Conservation (phyloP, 345 rosid genomes). For the Eucalyptus viminalis region DNA sequence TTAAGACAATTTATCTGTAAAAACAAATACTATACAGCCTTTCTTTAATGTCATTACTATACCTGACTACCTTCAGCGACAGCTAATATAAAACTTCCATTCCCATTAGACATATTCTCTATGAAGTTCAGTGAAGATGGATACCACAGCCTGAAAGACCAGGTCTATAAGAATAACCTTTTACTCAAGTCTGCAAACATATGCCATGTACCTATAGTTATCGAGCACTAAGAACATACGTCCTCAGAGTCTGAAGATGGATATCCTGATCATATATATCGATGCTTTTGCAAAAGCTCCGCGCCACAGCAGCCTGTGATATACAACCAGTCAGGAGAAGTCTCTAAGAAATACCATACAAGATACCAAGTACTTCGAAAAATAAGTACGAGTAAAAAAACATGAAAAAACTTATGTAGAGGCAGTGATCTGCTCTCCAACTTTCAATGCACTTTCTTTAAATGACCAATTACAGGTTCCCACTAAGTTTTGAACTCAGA, state of each 20-base stretch:
- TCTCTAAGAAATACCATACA: background rate
- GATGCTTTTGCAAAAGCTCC: slow-evolving; percentile 42
- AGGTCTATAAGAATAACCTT: background rate
- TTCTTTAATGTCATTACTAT: background rate
- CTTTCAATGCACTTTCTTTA: background rate
- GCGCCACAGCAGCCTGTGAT: slow-evolving; percentile 56
- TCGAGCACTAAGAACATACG: slow-evolving; percentile 18
- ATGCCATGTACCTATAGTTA: background rate
- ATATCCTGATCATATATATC: slow-evolving; percentile 75
- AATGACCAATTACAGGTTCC: background rate
- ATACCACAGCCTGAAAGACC: slow-evolving; percentile 46
- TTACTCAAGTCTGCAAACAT: background rate
- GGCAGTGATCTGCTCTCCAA: background rate
- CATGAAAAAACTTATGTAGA: background rate
- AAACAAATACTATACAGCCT: background rate
- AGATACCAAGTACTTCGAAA: background rate
- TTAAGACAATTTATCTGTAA: background rate
- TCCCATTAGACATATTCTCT: slow-evolving; percentile 23
- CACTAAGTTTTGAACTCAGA: background rate
- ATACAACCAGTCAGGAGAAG: background rate
- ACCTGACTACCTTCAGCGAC: slow-evolving; percentile 67
- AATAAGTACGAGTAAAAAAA: background rate
- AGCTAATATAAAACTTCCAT: slow-evolving; percentile 31
- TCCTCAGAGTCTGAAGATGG: slow-evolving; percentile 36
- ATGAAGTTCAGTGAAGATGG: slow-evolving; percentile 49